Conservation (phyloP, 2,329 filamentous ascomycete species). For the Ceratocystis smalleyi region DNA sequence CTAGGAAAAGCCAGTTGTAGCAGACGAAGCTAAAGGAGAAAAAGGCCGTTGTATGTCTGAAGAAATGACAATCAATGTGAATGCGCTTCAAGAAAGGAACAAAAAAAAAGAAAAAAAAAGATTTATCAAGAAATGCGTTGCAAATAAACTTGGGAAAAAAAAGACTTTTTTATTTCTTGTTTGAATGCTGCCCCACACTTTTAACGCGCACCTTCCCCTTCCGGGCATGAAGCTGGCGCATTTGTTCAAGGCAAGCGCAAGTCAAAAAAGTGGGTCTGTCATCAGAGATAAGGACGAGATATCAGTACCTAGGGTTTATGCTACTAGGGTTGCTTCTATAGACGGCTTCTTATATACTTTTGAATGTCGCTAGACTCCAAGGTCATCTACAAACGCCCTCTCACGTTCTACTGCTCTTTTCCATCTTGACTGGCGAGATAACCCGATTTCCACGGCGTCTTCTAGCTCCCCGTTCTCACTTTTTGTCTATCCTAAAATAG, state of each 20-base stretch:
- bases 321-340: background rate
- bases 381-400: background rate
- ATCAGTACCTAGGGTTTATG: background rate
- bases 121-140: too few species aligned
- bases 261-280: background rate
- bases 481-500: constrained; percentile 6
- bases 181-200: constrained; percentile 5
- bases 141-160: too few species aligned
- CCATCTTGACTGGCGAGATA: background rate
- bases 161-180: background rate
- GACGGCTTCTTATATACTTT: background rate
- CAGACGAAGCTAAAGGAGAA: too few species aligned
- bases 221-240: background rate
- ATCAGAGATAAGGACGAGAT: background rate
- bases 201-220: background rate
- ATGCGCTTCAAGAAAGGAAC: too few species aligned
- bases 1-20: too few species aligned
- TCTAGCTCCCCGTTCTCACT: background rate
- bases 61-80: too few species aligned
- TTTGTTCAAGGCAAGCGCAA: background rate
- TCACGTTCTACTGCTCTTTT: background rate
- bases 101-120: too few species aligned
- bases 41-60: too few species aligned
- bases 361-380: background rate
- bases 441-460: background rate